Evolutionary conservation across 2,329 filamentous ascomycete species (phyloP).

Genomic region (Botryotinia narcissicola): DNA sequence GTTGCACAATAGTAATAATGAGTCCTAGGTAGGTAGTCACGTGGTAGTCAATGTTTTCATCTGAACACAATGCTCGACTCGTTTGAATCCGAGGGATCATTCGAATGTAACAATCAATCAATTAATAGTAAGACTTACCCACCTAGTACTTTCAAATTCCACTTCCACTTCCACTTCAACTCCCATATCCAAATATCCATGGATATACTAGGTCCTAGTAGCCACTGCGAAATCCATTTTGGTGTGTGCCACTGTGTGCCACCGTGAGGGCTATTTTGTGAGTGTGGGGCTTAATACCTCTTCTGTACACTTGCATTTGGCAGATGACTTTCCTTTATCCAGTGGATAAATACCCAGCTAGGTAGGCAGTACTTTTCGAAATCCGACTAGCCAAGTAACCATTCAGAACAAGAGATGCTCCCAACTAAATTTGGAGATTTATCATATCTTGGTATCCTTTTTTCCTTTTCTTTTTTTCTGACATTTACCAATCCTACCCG

Average conservation of each 20-base stretch:
- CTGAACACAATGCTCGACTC: no score
- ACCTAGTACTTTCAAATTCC: no score
- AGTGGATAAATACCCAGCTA: not conserved
- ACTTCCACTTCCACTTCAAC: no score
- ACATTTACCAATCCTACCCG: no score
- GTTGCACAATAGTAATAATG: no score
- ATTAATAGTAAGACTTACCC: no score
- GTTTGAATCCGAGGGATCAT: no score
- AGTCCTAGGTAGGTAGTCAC: no score
- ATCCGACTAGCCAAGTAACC: not conserved
- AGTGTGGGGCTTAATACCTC: not conserved
- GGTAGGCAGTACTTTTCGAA: not conserved
- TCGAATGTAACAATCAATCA: no score
- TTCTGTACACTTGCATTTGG: not conserved
- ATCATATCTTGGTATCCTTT: not conserved
- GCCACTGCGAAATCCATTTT: not conserved
- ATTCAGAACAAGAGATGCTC: not conserved
- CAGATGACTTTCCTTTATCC: not conserved
- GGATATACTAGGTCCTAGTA: no score
- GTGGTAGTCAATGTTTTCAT: no score
- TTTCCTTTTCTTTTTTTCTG: not conserved
- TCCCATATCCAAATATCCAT: no score
- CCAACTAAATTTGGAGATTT: not conserved
- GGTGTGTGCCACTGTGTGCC: not conserved
- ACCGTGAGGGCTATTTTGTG: not conserved